phyloP scores from a whole-genome alignment of 176 grass and related monocot genomes.

The Carex kokanica region DNA sequence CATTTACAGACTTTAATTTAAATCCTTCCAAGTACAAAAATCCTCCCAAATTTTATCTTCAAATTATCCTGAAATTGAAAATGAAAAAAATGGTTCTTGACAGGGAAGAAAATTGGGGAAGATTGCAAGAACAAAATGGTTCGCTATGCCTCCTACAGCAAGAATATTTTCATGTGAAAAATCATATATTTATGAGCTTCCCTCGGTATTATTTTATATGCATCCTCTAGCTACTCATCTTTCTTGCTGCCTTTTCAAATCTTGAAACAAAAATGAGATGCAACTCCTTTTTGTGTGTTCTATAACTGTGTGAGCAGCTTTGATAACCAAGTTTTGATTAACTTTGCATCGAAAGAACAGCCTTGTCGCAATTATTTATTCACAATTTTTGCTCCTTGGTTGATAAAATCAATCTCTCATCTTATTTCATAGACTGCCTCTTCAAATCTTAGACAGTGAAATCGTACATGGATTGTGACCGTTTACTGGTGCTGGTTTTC shows the following conservation, averaged over 20 bases:
- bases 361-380: not conserved
- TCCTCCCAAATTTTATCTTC: not conserved
- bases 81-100: not conserved
- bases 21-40: not conserved
- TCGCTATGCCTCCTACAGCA: constrained; percentile 5
- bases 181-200: constrained; percentile 11
- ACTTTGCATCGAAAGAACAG: too few species aligned
- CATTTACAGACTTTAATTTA: not conserved
- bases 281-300: not conserved
- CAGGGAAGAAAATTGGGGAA: not conserved
- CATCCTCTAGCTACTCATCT: not conserved
- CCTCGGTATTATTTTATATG: not conserved
- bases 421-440: not conserved
- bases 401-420: not conserved
- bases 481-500: not conserved
- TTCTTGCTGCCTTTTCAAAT: not conserved
- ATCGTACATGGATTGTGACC: not conserved
- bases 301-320: too few species aligned
- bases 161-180: constrained; percentile 11
- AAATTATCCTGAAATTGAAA: not conserved
- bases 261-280: not conserved
- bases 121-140: constrained; percentile 2
- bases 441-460: not conserved
- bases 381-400: not conserved
- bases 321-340: too few species aligned